Evolutionary conservation across 805 yeast genomes (phyloP).

Genomic region (Blastobotrys attinorum): DNA sequence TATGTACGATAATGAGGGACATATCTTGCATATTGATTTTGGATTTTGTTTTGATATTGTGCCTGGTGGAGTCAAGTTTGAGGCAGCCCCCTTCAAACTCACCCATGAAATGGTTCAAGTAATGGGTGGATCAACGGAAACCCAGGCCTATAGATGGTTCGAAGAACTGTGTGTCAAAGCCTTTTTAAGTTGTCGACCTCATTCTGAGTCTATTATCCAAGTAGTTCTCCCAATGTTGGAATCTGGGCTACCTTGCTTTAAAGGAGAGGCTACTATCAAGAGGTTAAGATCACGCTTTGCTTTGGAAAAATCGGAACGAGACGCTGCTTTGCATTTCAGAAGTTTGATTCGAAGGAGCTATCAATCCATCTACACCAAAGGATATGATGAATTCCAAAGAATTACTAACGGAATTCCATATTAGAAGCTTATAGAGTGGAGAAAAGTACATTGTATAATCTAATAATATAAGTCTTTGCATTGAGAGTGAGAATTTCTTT

Average conservation of each 20-base stretch:
- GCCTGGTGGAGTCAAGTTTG: conserved; percentile 98
- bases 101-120: conserved; percentile 95
- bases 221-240: conserved; percentile 90
- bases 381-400: conserved; percentile 96
- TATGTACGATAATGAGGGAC: conserved; percentile 94
- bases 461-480: no score
- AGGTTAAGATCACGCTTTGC: conserved; percentile 73
- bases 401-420: conserved; percentile 96
- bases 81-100: conserved; percentile 95
- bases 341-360: conserved; percentile 69
- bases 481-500: no score
- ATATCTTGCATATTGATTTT: conserved; percentile 91
- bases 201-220: conserved; percentile 75
- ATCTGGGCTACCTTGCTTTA: conserved; percentile 94
- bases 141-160: conserved; percentile 88
- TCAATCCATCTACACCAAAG: conserved; percentile 85
- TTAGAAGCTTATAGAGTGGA: no score
- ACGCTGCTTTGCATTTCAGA: conserved; percentile 74
- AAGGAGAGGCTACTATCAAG: conserved; percentile 69
- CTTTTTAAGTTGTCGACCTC: conserved; percentile 78
- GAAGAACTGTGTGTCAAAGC: conserved; percentile 94
- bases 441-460: no score
- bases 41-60: conserved; percentile 98
- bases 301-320: conserved; percentile 70
- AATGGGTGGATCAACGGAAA: conserved; percentile 80